These are phyloP conservation scores for Friedmanniomyces endolithicus DNA, from an alignment of 495 filamentous ascomycete genomes.

Conservation along the genomic window DNA sequence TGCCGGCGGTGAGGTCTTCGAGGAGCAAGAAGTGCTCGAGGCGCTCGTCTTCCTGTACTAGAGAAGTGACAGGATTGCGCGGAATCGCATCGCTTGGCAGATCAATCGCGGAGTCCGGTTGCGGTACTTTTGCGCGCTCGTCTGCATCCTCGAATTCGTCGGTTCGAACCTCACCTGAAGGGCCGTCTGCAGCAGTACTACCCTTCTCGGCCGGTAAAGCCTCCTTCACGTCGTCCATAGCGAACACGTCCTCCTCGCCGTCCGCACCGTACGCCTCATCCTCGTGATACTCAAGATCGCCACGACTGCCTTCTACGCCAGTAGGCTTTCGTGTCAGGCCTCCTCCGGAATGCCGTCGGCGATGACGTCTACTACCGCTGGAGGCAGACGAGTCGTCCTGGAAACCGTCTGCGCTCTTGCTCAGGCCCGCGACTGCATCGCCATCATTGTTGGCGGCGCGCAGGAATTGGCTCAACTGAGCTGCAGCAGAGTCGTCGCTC, in stretches of 20 bases:
- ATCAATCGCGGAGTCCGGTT: slow-evolving; percentile 1
- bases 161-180: background rate
- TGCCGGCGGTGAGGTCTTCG: slow-evolving; percentile 94
- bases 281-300: slow-evolving; percentile 72
- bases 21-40: slow-evolving; percentile 87
- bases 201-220: background rate
- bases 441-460: background rate
- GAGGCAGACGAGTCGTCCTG: background rate
- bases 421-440: background rate
- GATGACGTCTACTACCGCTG: slow-evolving; percentile 10
- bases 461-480: background rate
- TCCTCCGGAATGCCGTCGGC: slow-evolving; percentile 67
- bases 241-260: slow-evolving; percentile 59
- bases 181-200: background rate
- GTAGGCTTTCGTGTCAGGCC: slow-evolving; percentile 57
- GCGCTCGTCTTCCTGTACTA: slow-evolving; percentile 52
- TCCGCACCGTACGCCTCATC: slow-evolving; percentile 77
- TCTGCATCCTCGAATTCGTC: background rate
- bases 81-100: slow-evolving; percentile 27
- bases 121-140: background rate
- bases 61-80: slow-evolving; percentile 69
- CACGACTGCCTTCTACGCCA: slow-evolving; percentile 48
- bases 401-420: slow-evolving; percentile 13
- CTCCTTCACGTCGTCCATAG: slow-evolving; percentile 51
- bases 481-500: slow-evolving; percentile 2